Base-by-base conservation (phyloP, 768 basidiomycete genomes). In the Boletus sensibilis region DNA sequence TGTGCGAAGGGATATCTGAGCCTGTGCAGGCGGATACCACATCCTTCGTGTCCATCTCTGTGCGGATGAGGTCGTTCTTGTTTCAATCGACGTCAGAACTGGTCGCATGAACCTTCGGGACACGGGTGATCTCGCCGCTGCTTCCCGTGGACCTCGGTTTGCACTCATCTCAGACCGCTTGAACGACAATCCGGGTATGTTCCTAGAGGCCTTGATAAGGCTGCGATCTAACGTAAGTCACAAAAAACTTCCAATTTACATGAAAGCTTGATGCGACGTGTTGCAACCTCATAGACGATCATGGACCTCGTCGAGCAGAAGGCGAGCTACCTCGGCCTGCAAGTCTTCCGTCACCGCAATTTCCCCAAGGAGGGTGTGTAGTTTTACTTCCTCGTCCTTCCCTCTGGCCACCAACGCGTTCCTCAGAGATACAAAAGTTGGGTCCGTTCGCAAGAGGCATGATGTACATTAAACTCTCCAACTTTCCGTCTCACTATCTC, bases 301-400 rank as follows among this genome's bases (percentile, higher is more conserved):
- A 78, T 82, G 41, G 90, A 93, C 53, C 79, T 88, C 16, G 82
- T 87, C 11, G 92, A 94, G 68, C 88, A 90, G 69, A 94, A 92
- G 65, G 90, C 88, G n/a, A 82, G 77, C 58, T 88, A 92, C 64
- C 81, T 95, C 11, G 94, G 94, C n/a, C 72, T 94, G 40, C 84
- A 85, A 67, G 84, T 82, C 54, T 88, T 83, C 71, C 82, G 85
- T 16, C 72, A 78, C 25, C 83, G 91, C 35, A 87, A 90, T 61
- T 84, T 94, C 58, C 68, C 77, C 2, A 76, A 69, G 35, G 82
- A 87, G 64, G 90, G 91, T 90, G 45, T 10, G 64, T 50, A 12
- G 25, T 38, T 71, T 62, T 21, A 1, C 10, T 48, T 42, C 16
- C 37, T 45, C 27, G 8, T 43, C 11, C 16, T n/a, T 29, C 4